These are phyloP conservation scores for Kappamyces sp. DNA, from an alignment of 192 early-diverging fungal species.

Conservation along the genomic window DNA sequence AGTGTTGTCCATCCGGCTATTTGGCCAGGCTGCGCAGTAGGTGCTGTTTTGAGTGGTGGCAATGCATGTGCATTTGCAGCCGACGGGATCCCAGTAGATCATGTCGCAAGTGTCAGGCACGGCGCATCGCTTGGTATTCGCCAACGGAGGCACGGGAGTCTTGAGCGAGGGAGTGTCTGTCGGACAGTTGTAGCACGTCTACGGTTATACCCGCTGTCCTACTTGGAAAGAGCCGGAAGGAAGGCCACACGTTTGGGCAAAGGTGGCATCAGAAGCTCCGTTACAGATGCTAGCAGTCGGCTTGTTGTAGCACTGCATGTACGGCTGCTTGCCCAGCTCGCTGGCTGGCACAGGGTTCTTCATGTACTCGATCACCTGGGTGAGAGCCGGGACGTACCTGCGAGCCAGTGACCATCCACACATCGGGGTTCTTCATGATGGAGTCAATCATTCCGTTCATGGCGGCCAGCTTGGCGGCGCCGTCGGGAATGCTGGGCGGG, in stretches of 20 bases:
- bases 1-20: no score
- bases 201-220: no score
- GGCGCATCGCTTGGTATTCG: slow-evolving; percentile 23
- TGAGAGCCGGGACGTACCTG: slow-evolving; percentile 27
- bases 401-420: slow-evolving; percentile 67
- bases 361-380: slow-evolving; percentile 60
- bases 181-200: slow-evolving; percentile 29
- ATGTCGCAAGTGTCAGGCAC: slow-evolving; percentile 60
- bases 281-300: slow-evolving; percentile 61
- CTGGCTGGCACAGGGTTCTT: slow-evolving; percentile 69
- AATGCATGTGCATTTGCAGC: slow-evolving; percentile 54
- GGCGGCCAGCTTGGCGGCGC: slow-evolving; percentile 19
- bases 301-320: slow-evolving; percentile 54
- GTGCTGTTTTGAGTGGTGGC: slow-evolving; percentile 12
- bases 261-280: slow-evolving; percentile 38
- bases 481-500: slow-evolving; percentile 20
- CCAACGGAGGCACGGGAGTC: slow-evolving; percentile 15
- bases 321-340: slow-evolving; percentile 54
- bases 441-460: slow-evolving; percentile 50
- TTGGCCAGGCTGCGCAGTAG: no score
- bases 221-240: slow-evolving; percentile 9
- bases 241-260: background rate
- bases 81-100: slow-evolving; percentile 66
- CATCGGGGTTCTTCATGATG: slow-evolving; percentile 47
- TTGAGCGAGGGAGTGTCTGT: slow-evolving; percentile 11